Evolutionary conservation across 768 basidiomycete species (phyloP), one percentile per base, ranked within the genome.

Genomic region (Lactarius trivialis): DNA sequence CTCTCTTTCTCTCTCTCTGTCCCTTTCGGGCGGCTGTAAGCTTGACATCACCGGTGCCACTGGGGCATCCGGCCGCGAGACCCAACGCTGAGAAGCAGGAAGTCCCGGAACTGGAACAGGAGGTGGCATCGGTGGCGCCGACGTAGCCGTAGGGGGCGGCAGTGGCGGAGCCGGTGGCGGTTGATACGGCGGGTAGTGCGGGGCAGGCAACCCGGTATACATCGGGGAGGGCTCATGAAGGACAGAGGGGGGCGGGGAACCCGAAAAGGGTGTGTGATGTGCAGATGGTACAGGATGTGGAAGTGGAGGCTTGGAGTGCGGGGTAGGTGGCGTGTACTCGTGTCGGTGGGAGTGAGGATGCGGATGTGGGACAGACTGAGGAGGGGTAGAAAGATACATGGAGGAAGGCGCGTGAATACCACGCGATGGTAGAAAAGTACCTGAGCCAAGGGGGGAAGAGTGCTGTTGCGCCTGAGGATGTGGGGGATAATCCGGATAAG

Each of bases 31-130:
- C 3, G 69, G 70, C 60, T 69, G 72, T 48, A 75, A 61, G 52
- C 71, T 70, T 19, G 70, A 70, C 74, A 74, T 74, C 49, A 71
- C 71, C n/a, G 73, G 73, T 12, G 72, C 69, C 33, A 50, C 52
- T 8, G 30, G 37, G 30, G 30, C n/a, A 17, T 60, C 65, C 37
- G 51, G 53, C 49, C 61, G 61, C 8, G 61, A 14, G 12, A 32
- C 52, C 60, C 66, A 66, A 56, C 67, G 67, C 36, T 61, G 57
- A 53, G 67, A 45, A 36, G 63, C 37, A 45, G 69, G 34, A 43
- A 66, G 55, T 19, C 48, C 55, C 24, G 49, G 26, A 60, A 49
- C 63, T 21, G 64, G 62, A 34, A 39, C 53, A 15, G 60, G 52
- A 37, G 65, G 26, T 26, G 52, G 61, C 19, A 56, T 17, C 15